Evolutionary conservation across 2,329 filamentous ascomycete genomes (phyloP), one percentile per base, ranked within the genome.

Genomic region (Tolypocladium amazonense): DNA sequence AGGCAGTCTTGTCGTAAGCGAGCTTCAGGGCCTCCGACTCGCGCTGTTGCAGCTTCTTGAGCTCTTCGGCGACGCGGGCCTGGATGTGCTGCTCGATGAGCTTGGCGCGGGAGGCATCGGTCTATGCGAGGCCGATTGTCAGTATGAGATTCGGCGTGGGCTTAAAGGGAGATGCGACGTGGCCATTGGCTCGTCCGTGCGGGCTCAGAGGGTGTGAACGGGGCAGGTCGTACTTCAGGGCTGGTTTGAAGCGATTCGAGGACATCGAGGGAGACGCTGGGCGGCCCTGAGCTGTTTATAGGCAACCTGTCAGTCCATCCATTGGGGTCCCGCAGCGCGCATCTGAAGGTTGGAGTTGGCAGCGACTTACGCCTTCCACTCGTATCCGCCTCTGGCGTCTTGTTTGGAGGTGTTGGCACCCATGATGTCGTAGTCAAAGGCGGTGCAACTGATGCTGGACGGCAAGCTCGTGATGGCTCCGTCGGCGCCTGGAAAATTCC

Each of bases 81-180:
- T 97, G 92, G 74, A 96, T 87, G 69, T 93, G 88, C 64, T 94
- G 85, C 77, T 97, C 93, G 73, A 91, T 79, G 70, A 87, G 81
- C 76, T 90, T 90, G 69, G 88, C 83, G 72, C 93, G 92, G 65
- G 91, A 92, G 62, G 87, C 86, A 78, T 97, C 92, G 76, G 89
- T 93, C 93, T 97, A 72, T 18, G 12, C n/a, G 20, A 35, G 43
- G 53, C 57, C n/a, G 6, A 18, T 41, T 25, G 23, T 41, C 18
- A 45, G 63, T 67, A 59, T 66, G 64, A 25, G 8, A 27, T 20
- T 23, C 50, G 27, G 12, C 27, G 50, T 53, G 20, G 18, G 30
- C 30, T 53, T 14, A 30, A 11, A 35, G 27, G 9, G 20, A 53
- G 50, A n/a, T 53, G 5, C 30, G 18, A 30, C 18, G 15, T 23